Evolutionary conservation across 2,329 filamentous ascomycete species (phyloP).

Genomic region (Ceratocystis cacaofunesta): DNA sequence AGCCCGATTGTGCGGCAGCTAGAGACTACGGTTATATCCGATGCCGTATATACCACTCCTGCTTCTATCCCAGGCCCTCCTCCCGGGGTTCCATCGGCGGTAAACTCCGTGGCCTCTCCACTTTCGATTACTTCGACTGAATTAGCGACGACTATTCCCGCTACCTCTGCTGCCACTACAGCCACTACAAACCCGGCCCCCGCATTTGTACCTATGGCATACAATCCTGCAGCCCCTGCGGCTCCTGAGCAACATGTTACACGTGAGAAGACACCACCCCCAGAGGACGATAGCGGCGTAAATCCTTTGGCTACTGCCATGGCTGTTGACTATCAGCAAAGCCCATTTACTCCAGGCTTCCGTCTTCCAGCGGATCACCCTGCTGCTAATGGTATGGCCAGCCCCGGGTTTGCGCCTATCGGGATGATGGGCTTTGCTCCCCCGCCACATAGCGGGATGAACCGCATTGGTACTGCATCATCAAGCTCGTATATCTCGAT

Average conservation of each 20-base stretch:
- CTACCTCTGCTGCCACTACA: conserved; percentile 24
- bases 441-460: conserved; percentile 30
- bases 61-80: conserved; percentile 18
- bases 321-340: conserved; percentile 38
- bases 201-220: conserved; percentile 49
- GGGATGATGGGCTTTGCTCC: conserved; percentile 25
- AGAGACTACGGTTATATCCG: conserved; percentile 54
- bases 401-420: conserved; percentile 30
- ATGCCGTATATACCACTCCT: conserved; percentile 33
- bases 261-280: conserved; percentile 65
- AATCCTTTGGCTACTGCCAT: conserved; percentile 45
- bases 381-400: conserved; percentile 29
- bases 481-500: conserved; percentile 13
- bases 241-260: conserved; percentile 57
- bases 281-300: conserved; percentile 34
- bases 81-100: conserved; percentile 18
- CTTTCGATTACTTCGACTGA: not conserved
- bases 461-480: conserved; percentile 36
- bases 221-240: conserved; percentile 65
- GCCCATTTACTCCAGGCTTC: conserved; percentile 39
- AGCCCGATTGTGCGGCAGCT: conserved; percentile 60
- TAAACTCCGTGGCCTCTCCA: conserved; percentile 8
- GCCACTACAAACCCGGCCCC: conserved; percentile 19
- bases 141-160: not conserved
- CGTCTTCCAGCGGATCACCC: conserved; percentile 32